Percentiles rank a stretch among this genome's conserved stretches.
These are phyloP conservation scores for Helotiales sp. DNA, from an alignment of 2,329 filamentous ascomycete species.

Conservation along the genomic window DNA sequence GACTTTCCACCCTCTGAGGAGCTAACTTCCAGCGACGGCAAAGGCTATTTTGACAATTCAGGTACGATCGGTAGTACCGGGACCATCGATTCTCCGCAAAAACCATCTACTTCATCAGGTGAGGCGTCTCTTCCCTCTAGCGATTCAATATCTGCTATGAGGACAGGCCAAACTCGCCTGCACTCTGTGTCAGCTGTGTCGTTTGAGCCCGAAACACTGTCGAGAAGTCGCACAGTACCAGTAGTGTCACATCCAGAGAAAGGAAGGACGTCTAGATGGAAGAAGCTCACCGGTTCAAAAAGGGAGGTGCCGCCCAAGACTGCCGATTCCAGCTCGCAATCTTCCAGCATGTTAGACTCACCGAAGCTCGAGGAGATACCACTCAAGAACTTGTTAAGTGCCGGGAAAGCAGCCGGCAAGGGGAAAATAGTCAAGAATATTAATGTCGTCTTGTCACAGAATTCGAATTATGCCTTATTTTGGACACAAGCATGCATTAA, in stretches of 20 bases:
- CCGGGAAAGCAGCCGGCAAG: conserved; percentile 31
- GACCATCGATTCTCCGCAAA: conserved; percentile 2
- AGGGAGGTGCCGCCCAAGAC: conserved; percentile 28
- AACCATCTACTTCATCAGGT: not conserved
- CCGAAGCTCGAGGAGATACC: conserved; percentile 42
- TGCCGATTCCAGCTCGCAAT: conserved; percentile 40
- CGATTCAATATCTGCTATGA: conserved; percentile 3
- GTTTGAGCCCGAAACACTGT: conserved; percentile 19
- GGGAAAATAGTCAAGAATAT: conserved; percentile 37
- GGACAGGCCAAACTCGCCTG: conserved; percentile 13
- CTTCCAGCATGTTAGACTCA: conserved; percentile 36
- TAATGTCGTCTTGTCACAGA: conserved; percentile 40
- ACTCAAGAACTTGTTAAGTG: conserved; percentile 33
- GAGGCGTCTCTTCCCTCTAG: conserved; percentile 17
- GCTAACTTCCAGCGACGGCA: conserved; percentile 20
- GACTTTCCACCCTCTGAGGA: conserved; percentile 23
- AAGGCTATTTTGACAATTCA: conserved; percentile 9
- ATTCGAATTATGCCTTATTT: conserved; percentile 40
- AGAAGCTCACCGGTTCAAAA: conserved; percentile 29
- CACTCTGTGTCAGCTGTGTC: conserved; percentile 20
- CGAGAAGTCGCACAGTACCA: conserved; percentile 19
- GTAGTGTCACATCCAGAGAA: conserved; percentile 22
- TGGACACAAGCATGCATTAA: conserved; percentile 42
- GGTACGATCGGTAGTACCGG: not conserved
- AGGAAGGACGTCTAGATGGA: conserved; percentile 35